Evolutionary conservation across 2,329 filamentous ascomycete genomes (phyloP), one percentile per base, ranked within the genome.

Genomic region (Fusarium burgessii): DNA sequence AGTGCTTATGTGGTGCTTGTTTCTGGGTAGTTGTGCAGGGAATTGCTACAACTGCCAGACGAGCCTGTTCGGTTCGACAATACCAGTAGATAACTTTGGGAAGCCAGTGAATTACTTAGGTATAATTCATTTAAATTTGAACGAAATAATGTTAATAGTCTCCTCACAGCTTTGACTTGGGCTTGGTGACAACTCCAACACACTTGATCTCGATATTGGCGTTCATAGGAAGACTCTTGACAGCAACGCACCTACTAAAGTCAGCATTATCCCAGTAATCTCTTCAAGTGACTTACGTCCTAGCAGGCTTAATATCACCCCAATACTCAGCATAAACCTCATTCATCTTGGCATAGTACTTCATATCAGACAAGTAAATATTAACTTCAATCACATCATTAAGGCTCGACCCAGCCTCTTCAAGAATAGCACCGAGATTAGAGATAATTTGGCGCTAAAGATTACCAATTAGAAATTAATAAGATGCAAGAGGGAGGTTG

Each of bases 331-430:
- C 87, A 74, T 93, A 93, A 29, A 91, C 87, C 73, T 86, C 86
- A 78, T 94, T 94, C 89, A 93, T 92, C 78, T 91, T 89, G 35
- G 84, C 87, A 76, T 93, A 94, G 78, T 92, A 85, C 58, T 86
- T 88, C 90, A 93, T 93, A 73, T 91, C 87, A 46, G 89, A 87
- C 49, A 94, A 84, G 82, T 92, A 94, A 71, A 93, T 89, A 70
- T 87, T 89, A 57, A 92, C 89, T 82, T 93, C 92, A 71, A 93
- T 88, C 15, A 93, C 89, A 72, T 89, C 88, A 49, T 85, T 81
- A 20, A 94, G 83, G 50, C 83, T 85, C 23, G 88, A 90, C 3
- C 91, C 91, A 4, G 91, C 91, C 47, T 89, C 91, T 49, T 89
- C 87, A 5, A 94, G 85, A 54, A 94, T 90, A 8, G 89, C 90